A percentile compares a stretch with the other conserved stretches of the same genome.
Conservation (phyloP, 345 rosid genomes). For the Fremontodendron californicum region DNA sequence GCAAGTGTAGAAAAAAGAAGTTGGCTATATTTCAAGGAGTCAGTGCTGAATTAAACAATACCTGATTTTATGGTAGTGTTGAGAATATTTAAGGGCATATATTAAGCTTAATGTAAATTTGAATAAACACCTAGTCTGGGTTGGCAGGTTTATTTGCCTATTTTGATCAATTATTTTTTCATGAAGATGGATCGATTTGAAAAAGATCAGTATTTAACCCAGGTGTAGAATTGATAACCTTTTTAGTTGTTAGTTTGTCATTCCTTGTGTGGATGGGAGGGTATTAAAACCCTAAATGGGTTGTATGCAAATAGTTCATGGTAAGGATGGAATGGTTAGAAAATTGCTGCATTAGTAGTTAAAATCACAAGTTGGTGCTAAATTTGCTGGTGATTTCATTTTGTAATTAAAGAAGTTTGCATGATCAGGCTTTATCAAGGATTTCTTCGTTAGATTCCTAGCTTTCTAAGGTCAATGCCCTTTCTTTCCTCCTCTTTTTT, state of each 20-base stretch:
- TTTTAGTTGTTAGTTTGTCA: neutral
- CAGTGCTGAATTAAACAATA: neutral
- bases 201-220: neutral
- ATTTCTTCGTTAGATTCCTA: neutral
- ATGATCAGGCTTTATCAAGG: neutral
- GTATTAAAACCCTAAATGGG: neutral
- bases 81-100: neutral
- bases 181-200: neutral
- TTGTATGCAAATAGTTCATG: neutral
- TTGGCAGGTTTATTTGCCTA: neutral
- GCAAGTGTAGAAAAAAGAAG: neutral
- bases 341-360: neutral
- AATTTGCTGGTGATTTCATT: neutral
- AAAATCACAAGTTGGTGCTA: neutral
- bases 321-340: neutral
- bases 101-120: neutral
- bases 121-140: neutral
- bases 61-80: neutral
- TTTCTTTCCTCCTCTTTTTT: neutral
- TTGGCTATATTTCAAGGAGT: neutral
- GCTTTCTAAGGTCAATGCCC: neutral
- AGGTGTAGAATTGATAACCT: neutral
- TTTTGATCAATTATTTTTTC: neutral
- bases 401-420: neutral
- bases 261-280: constrained; percentile 1